Evolutionary conservation across 192 early-diverging fungal genomes (phyloP), one percentile per base, ranked within the genome.

Genomic region (Backusella tuberculispora): DNA sequence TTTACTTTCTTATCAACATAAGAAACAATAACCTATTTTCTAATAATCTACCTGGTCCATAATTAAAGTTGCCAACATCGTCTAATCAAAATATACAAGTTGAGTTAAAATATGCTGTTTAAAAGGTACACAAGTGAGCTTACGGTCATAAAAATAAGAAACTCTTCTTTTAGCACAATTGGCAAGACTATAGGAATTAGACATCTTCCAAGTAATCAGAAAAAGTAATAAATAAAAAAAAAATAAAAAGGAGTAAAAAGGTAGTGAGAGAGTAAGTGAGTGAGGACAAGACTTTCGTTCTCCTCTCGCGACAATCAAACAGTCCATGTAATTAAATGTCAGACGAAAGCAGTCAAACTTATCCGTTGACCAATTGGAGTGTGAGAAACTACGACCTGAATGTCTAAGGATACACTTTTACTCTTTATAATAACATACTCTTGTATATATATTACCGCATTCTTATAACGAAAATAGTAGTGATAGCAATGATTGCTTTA

Each of bases 41-140:
- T 47, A 4, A 24, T 64, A 29, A 48, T 13, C 48, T 77, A 82
- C 78, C 78, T 69, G 81, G 71, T 50, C 95, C 95, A 87, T 95
- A 98, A 70, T 91, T 94, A 81, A 90, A 98, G 78, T 91, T 90
- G 9, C 93, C 93, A 60, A 95, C 86, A 74, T 89, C 88, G 76
- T 89, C 88, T 88, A 77, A 42, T 63, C 24, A 29, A 65, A 29
- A 69, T 24, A 41, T 66, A 60, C 17, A 10, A 12, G 3, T n/a
- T 17, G 24, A 48, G 40, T 37, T 38, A 47, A 47, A 43, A 45
- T 6, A 34, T 29, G 17, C n/a, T n/a, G 10, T 24, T 26, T 17
- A 63, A 75, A 45, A 56, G 26, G 53, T 34, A 24, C 9, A 0
- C 9, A 21, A 13, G 53, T 14, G 19, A 71, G 70, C 72, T 76